These are phyloP conservation scores for Phytophthora crassamura DNA, from an alignment of 352 stramenopile species.

Conservation along the genomic window DNA sequence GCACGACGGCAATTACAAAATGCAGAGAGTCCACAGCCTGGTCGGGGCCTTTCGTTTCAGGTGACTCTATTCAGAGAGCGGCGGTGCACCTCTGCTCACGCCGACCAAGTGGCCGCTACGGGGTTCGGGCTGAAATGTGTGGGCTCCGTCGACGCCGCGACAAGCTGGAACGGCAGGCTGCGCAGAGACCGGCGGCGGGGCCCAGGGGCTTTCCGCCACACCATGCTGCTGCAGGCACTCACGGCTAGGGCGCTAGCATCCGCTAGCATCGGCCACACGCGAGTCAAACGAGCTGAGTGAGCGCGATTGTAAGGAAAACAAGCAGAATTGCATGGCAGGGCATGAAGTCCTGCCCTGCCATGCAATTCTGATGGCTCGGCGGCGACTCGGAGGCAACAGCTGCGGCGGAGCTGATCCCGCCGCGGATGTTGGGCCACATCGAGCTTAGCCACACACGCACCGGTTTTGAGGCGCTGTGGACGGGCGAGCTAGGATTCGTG, in stretches of 20 bases:
- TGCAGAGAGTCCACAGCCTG: slow-evolving; percentile 21
- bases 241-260: slow-evolving; percentile 19
- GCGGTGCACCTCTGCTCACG: slow-evolving; percentile 31
- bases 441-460: slow-evolving; percentile 16
- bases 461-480: slow-evolving; percentile 29
- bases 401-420: slow-evolving; percentile 36
- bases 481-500: slow-evolving; percentile 17
- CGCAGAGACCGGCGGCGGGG: slow-evolving; percentile 26
- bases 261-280: slow-evolving; percentile 2
- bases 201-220: slow-evolving; percentile 4
- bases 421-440: neutral
- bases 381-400: slow-evolving; percentile 27
- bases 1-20: slow-evolving; percentile 41
- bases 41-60: slow-evolving; percentile 14
- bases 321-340: no score
- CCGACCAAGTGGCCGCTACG: slow-evolving; percentile 20
- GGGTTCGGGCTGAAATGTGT: slow-evolving; percentile 44
- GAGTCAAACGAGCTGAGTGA: slow-evolving; percentile 16
- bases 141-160: slow-evolving; percentile 20
- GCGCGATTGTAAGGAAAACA: slow-evolving; percentile 3
- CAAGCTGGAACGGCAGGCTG: slow-evolving; percentile 38
- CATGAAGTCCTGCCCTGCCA: slow-evolving; percentile 7
- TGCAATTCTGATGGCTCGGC: slow-evolving; percentile 18
- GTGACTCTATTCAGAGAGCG: slow-evolving; percentile 25
- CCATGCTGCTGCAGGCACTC: slow-evolving; percentile 24